phyloP scores from a whole-genome alignment of 2,329 filamentous ascomycete species.

The Drechslera avenae region DNA sequence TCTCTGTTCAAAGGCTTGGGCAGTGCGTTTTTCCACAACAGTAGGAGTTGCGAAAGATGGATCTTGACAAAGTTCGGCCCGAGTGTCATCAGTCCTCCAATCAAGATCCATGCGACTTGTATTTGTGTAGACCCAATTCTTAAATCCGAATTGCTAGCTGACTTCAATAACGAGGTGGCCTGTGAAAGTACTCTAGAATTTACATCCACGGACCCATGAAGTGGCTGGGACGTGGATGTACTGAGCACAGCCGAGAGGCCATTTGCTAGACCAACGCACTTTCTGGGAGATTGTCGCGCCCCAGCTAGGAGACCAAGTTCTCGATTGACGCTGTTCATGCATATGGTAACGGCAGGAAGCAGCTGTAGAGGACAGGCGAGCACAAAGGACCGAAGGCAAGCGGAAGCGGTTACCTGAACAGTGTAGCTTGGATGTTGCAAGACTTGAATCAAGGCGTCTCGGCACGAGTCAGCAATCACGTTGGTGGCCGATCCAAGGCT shows the following conservation, averaged over 20 bases:
- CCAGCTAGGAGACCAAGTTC: constrained; percentile 79
- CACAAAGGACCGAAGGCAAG: constrained; percentile 85
- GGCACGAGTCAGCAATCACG: constrained; percentile 77
- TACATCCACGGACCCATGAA: constrained; percentile 94
- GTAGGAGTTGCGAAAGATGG: constrained; percentile 87
- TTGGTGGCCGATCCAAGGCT: constrained; percentile 83
- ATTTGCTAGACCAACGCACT: constrained; percentile 89
- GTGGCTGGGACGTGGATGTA: constrained; percentile 81
- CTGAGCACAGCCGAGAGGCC: constrained; percentile 89
- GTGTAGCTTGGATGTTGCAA: constrained; percentile 95
- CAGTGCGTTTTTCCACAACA: constrained; percentile 96
- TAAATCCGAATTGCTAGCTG: constrained; percentile 86
- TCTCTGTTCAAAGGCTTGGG: constrained; percentile 94
- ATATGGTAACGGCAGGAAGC: constrained; percentile 87
- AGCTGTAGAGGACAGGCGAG: constrained; percentile 91
- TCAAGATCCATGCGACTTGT: constrained; percentile 96
- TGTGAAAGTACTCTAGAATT: constrained; percentile 90
- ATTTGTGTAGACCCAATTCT: constrained; percentile 92
- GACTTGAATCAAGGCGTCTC: constrained; percentile 87
- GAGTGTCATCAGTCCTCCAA: constrained; percentile 93
- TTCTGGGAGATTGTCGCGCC: constrained; percentile 76
- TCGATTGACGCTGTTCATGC: constrained; percentile 91
- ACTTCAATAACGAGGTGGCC: constrained; percentile 90
- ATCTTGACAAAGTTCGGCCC: constrained; percentile 99
- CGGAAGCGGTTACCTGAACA: constrained; percentile 87